Conservation (phyloP, 768 basidiomycete genomes). For the Boletus sensibilis region DNA sequence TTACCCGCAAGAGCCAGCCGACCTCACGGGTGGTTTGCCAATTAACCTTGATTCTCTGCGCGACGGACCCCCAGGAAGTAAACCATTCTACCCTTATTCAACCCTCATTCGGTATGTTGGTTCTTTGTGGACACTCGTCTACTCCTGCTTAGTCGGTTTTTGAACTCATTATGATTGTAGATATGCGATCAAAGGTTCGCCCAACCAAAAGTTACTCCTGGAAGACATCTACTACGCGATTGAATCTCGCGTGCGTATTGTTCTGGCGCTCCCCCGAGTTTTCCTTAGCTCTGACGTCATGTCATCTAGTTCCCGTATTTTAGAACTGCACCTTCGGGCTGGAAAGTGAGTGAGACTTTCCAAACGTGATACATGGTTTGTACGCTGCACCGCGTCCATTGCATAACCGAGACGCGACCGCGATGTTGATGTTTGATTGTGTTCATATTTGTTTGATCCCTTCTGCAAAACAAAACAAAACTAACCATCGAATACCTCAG, state of each 20-base stretch:
- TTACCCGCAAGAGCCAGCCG: constrained; percentile 74
- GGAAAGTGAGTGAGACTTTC: constrained; percentile 65
- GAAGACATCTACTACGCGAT: constrained; percentile 94
- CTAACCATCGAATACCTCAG: constrained; percentile 39
- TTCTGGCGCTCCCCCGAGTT: background rate
- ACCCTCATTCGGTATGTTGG: constrained; percentile 78
- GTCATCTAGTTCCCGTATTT: constrained; percentile 79
- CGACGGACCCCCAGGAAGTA: constrained; percentile 85
- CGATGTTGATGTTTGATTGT: constrained; percentile 65
- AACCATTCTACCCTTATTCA: constrained; percentile 89
- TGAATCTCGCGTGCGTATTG: constrained; percentile 70
- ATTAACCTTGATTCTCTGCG: constrained; percentile 85
- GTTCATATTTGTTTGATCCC: constrained; percentile 54
- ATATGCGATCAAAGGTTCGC: constrained; percentile 90
- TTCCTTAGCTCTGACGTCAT: constrained; percentile 8
- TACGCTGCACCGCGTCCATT: constrained; percentile 4
- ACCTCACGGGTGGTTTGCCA: constrained; percentile 80
- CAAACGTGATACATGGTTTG: background rate
- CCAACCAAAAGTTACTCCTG: constrained; percentile 78
- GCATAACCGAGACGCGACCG: constrained; percentile 43
- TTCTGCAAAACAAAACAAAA: constrained; percentile 30
- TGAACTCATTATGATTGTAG: constrained; percentile 37
- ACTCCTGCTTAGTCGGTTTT: background rate
- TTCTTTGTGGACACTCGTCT: background rate
- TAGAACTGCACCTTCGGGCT: constrained; percentile 81